A percentile compares a stretch with the other conserved stretches of the same genome.
Conservation (phyloP, 1,284 basidiomycete genomes). For the Hymenochaete sp. region DNA sequence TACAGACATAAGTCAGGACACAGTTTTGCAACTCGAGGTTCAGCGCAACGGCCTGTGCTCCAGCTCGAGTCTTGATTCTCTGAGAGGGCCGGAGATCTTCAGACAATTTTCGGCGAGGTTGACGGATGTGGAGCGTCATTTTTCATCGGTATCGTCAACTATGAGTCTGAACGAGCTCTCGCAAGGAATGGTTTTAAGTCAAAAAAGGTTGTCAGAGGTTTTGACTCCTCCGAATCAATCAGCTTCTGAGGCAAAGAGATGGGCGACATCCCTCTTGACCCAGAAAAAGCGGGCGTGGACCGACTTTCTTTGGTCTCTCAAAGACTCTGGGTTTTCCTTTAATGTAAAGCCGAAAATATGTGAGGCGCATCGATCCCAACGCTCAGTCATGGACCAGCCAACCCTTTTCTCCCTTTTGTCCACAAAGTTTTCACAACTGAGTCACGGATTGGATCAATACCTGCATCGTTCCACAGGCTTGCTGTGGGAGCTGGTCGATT, state of each 20-base stretch:
- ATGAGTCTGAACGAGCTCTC: constrained; percentile 55
- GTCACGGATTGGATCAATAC: constrained; percentile 52
- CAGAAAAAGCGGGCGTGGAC: constrained; percentile 90
- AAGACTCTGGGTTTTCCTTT: constrained; percentile 68
- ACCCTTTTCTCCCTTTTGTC: constrained; percentile 26
- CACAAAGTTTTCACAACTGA: constrained; percentile 18
- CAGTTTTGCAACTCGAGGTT: background rate
- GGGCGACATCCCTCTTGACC: constrained; percentile 64
- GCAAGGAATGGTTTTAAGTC: constrained; percentile 65
- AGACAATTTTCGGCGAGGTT: constrained; percentile 40
- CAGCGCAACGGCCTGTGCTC: too few relatives aligned
- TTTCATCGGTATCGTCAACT: constrained; percentile 33
- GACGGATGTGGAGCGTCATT: constrained; percentile 32
- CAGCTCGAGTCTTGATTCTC: too few relatives aligned
- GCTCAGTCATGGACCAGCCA: constrained; percentile 62
- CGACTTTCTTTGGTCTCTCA: constrained; percentile 86
- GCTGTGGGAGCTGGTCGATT: constrained; percentile 61
- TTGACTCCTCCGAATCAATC: constrained; percentile 38
- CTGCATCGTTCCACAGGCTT: constrained; percentile 62
- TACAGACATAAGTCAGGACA: background rate
- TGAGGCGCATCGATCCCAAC: constrained; percentile 50
- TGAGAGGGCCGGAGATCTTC: constrained; percentile 30
- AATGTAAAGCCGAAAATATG: constrained; percentile 70
- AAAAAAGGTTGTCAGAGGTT: constrained; percentile 53
- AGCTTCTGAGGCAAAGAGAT: constrained; percentile 62